Evolutionary conservation across 257 asterid species (phyloP), one percentile per base, ranked within the genome.

Genomic region (Forsythia viridissima): DNA sequence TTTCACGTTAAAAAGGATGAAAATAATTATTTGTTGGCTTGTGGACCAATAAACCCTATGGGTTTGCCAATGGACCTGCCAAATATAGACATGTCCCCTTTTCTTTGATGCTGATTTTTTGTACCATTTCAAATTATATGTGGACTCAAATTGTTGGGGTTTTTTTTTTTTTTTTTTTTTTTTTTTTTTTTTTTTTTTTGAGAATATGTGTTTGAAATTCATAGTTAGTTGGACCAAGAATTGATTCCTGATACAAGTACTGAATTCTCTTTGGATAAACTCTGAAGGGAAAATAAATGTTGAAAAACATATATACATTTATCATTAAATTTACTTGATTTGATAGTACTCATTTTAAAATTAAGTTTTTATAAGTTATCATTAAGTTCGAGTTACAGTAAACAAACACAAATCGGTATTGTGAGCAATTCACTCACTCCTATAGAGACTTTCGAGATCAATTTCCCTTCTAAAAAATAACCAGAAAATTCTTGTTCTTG

Each of bases 31-130:
- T 73, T 63, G 77, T 46, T 38, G 38, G 84, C 57, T 48, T 57
- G 78, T 79, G 81, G 81, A 65, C 89, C 86, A 74, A 4, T 59
- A 21, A 24, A 21, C 46, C 40, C 21, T 73, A 20, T 20, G 8
- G 40, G 40, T 73, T 70, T 43, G 37, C 39, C 39, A 34, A n/a
- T 41, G 76, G 68, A 79, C 67, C 73, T 79, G 73, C 63, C 71
- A 30, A 16, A 73, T 72, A 37, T 30, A 55, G 70, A 51, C 80
- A 76, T 70, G 52, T 67, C 44, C 79, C 43, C 83, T 75, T 80
- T 78, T 81, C 77, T 74, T 57, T 77, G 82, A 65, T 67, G 65
- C 38, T 85, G 76, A 70, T 82, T 46, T 82, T 37, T 68, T 20
- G 55, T 72, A 68, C 74, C 21, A 30, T 10, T 11, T n/a, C 24